Evolutionary conservation across 495 filamentous ascomycete species (phyloP), one percentile per base, ranked within the genome.

Genomic region (Cairneyella variabilis): DNA sequence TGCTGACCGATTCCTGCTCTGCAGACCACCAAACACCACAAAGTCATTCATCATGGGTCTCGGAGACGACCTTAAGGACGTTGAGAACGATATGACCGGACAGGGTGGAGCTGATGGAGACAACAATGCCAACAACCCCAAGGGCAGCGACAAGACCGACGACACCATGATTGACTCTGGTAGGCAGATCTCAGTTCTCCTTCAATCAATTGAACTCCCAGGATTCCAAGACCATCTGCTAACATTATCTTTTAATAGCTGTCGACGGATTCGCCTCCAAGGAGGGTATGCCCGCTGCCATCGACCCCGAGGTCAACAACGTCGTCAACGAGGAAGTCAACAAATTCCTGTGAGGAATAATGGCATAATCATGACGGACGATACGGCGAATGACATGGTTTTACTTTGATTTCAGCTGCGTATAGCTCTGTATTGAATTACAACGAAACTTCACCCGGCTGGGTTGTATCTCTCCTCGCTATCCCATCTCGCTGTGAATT

Each of bases 321-420:
- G 17, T 64, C 17, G 60, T 65, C 34, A 69, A 67, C 53, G 63
- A 67, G 11, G 66, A 62, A 55, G 37, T 69, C 27, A 67, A 69
- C 51, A 69, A 65, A 45, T 43, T 64, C 21, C 28, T 32, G 6
- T 32, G 28, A 32, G 14, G 28, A 32, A 32, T 14, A n/a, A n/a
- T n/a, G n/a, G n/a, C n/a, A n/a, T n/a, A n/a, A n/a, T n/a, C n/a
- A n/a, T n/a, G n/a, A n/a, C n/a, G n/a, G n/a, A n/a, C n/a, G n/a
- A n/a, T n/a, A n/a, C n/a, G n/a, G n/a, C n/a, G n/a, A n/a, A n/a
- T n/a, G n/a, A n/a, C n/a, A n/a, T n/a, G n/a, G n/a, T n/a, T n/a
- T n/a, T n/a, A n/a, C n/a, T n/a, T n/a, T n/a, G n/a, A n/a, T n/a
- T n/a, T n/a, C n/a, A n/a, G n/a, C n/a, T n/a, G n/a, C n/a, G n/a